Evolutionary conservation across 2,329 filamentous ascomycete genomes (phyloP).

Genomic region (Diaporthe caulivora): DNA sequence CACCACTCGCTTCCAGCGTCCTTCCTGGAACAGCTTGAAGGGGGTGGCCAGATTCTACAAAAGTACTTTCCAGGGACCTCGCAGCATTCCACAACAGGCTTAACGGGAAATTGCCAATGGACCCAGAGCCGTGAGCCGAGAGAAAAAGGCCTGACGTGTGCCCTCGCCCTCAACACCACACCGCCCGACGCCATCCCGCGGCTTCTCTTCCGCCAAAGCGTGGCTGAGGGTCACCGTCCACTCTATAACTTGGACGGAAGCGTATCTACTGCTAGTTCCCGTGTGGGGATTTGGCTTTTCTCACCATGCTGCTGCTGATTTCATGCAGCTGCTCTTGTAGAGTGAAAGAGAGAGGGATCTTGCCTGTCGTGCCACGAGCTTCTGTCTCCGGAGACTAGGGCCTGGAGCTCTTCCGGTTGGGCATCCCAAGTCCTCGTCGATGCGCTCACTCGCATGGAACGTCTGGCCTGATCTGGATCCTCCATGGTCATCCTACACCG

Average conservation of each 20-base stretch:
- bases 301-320: neutral
- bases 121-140: neutral
- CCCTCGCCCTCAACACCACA: neutral
- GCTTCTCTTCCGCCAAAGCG: constrained; percentile 10
- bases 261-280: neutral
- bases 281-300: neutral
- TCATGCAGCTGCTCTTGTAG: neutral
- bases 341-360: neutral
- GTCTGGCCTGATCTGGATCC: neutral
- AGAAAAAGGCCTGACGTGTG: neutral
- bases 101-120: neutral
- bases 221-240: neutral
- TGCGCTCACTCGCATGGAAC: constrained; percentile 19
- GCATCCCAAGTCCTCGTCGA: neutral
- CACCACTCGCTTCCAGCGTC: constrained; percentile 14
- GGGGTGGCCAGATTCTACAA: neutral
- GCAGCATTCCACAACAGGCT: neutral
- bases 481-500: neutral
- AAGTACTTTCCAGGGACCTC: neutral
- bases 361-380: constrained; percentile 25
- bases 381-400: neutral
- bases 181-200: neutral
- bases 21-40: neutral
- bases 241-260: neutral
- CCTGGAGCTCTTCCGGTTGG: constrained; percentile 32